Evolutionary conservation across 768 basidiomycete genomes (phyloP).

Genomic region (Daedalea quercina): DNA sequence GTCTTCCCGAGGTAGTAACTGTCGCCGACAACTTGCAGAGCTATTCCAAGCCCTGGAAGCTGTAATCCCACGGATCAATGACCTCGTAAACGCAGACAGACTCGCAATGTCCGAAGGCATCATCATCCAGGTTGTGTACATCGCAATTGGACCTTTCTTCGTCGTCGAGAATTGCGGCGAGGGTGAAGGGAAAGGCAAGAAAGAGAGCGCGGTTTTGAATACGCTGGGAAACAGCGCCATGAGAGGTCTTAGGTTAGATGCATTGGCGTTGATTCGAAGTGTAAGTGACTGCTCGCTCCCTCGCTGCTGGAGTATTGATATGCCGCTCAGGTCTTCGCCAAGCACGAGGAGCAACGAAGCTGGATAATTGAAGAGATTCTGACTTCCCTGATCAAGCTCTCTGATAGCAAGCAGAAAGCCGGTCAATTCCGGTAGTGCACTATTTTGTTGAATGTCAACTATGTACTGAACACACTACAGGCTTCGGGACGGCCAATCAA

Average conservation of each 20-base stretch:
- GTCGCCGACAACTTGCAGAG: slow-evolving; percentile 52
- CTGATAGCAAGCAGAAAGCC: slow-evolving; percentile 84
- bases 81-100: slow-evolving; percentile 64
- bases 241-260: slow-evolving; percentile 75
- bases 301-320: too few species aligned
- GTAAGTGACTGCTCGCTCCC: slow-evolving; percentile 38
- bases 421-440: slow-evolving; percentile 75
- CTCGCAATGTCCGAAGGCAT: slow-evolving; percentile 84
- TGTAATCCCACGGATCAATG: slow-evolving; percentile 67
- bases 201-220: slow-evolving; percentile 49
- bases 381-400: slow-evolving; percentile 81
- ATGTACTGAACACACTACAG: slow-evolving; percentile 32
- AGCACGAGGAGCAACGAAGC: slow-evolving; percentile 82
- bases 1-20: slow-evolving; percentile 22
- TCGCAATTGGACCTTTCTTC: slow-evolving; percentile 93
- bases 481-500: slow-evolving; percentile 83
- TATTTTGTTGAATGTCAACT: neutral
- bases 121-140: slow-evolving; percentile 89
- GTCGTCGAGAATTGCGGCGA: slow-evolving; percentile 63
- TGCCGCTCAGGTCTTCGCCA: slow-evolving; percentile 74
- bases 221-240: slow-evolving; percentile 76
- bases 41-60: slow-evolving; percentile 68
- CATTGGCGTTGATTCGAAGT: slow-evolving; percentile 76
- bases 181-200: slow-evolving; percentile 48
- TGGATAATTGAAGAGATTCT: slow-evolving; percentile 99